Base-by-base conservation (phyloP, 2,329 filamentous ascomycete species). In the Cercospora sojina region DNA sequence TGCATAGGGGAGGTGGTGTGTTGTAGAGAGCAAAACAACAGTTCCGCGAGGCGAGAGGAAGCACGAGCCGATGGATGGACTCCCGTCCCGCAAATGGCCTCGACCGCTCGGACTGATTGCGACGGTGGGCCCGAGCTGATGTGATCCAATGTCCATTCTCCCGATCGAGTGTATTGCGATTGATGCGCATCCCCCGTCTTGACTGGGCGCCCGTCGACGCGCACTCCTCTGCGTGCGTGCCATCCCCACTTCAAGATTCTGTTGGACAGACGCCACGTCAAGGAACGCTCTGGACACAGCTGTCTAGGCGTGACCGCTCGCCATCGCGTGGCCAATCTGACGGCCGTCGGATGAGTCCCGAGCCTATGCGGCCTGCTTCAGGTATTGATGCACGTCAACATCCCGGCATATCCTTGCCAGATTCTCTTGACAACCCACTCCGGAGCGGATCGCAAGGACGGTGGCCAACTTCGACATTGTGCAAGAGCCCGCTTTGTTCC, bases 381-480 rank as follows among this genome's bases (percentile, higher is more conserved):
- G 60, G 32, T 31, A 56, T 57, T 27, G 35, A 63, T 43, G 60
- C 60, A 57, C 51, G 3, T 20, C 20, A 63, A 10, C 29, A 43
- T 56, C 49, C 60, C 29, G 32, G 60, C 25, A 63, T 63, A 63
- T 27, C 60, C 60, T 51, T 63, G 60, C 32, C 29, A 43, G 7
- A 13, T 43, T 41, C 12, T 23, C 20, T 18, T 25, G 32, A 63
- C 60, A 47, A 32, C 60, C 53, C 51, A 63, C 49, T 13, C 29
- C 38, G 32, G 51, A 51, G 60, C 51, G 49, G 49, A 41, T 23
- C 32, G 51, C 23, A 10, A 35, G 31, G 31, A 20, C 25, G 16
- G 25, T 53, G 49, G 16, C 59, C 59, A 62, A 55, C 41, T 62
- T 62, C 47, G 32, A n/a, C 25, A 25, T 3, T 27, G 47, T 25